Base-by-base conservation (phyloP, 805 yeast species). In the Ogataea polymorpha region DNA sequence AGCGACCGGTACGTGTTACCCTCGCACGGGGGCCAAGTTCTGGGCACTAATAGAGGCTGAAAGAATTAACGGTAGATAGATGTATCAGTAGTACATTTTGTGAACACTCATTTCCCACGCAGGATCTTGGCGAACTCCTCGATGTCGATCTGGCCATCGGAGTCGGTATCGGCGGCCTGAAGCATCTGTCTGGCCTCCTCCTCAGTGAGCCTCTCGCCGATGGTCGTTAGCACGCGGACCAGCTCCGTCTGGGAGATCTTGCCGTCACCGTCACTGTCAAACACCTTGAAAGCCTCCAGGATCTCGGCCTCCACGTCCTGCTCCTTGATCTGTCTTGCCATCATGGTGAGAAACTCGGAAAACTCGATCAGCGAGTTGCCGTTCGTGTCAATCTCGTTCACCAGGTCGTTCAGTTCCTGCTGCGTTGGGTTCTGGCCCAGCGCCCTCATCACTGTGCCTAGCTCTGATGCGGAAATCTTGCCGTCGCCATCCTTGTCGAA, bases 371-470 rank as follows among this genome's bases (percentile, higher is more conserved):
- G 74, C 28, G 96, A 96, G 68, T 93, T 95, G 55, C 91, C 91
- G 70, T 93, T 93, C 48, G 84, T 83, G 65, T 93, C 99, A 39
- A 93, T 95, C 68, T 93, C 99, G 65, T 91, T 91, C 74, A 93
- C 87, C 84, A 93, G 81, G 63, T 93, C 99, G 42, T 93, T 86
- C 57, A 93, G 83, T 67, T 93, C 99, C 51, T 89, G 81, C 66
- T 93, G 98, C 37, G 95, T 82, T 26, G 99, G 99, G 59, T 91
- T 91, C 67, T 89, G 93, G 38, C 99, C 99, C 60, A 93, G 74
- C n/a, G 97, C 87, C 70, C 99, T 84, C 99, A 93, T 93, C 39
- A 93, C 99, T 4, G 96, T 89, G 51, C 98, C 97, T 54, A 93
- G 75, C 69, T 93, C 99, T 59, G 86, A 79, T 55, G 96, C 86